phyloP scores from a whole-genome alignment of 2,329 filamentous ascomycete genomes.

The Aschersonia sp. region DNA sequence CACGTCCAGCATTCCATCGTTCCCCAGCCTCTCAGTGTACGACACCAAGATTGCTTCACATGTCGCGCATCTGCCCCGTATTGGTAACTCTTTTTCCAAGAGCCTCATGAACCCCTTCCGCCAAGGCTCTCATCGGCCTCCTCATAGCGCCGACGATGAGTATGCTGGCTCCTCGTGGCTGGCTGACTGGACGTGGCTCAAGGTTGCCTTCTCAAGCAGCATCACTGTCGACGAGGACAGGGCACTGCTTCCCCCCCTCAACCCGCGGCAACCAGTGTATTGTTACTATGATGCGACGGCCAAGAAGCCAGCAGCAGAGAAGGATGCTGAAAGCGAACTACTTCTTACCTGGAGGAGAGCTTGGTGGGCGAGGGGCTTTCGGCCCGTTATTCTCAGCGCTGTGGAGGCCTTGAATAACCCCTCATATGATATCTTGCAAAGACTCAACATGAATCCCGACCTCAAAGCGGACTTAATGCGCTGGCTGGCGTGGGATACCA shows the following conservation, averaged over 20 bases:
- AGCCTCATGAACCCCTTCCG: constrained; percentile 52
- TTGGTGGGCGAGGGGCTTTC: constrained; percentile 93
- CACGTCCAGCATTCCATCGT: constrained; percentile 30
- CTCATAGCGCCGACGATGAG: constrained; percentile 64
- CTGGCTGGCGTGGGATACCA: constrained; percentile 87
- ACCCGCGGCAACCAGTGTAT: constrained; percentile 60
- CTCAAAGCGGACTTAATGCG: constrained; percentile 61
- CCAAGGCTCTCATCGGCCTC: constrained; percentile 54
- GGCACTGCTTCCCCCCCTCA: constrained; percentile 67
- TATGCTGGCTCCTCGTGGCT: constrained; percentile 73
- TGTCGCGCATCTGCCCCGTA: constrained; percentile 7
- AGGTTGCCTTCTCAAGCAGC: constrained; percentile 67
- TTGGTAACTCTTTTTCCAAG: constrained; percentile 25
- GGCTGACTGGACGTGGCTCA: constrained; percentile 79
- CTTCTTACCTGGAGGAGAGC: constrained; percentile 80
- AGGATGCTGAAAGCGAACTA: constrained; percentile 62
- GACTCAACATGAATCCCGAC: constrained; percentile 40
- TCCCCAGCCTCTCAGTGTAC: constrained; percentile 32
- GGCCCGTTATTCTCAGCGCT: constrained; percentile 64
- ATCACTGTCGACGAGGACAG: constrained; percentile 70
- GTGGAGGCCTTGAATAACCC: constrained; percentile 76
- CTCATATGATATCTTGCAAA: constrained; percentile 57
- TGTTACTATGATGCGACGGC: constrained; percentile 72
- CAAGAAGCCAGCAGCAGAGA: constrained; percentile 46
- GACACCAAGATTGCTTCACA: constrained; percentile 35